Evolutionary conservation across 2,329 filamentous ascomycete genomes (phyloP), one percentile per base, ranked within the genome.

Genomic region (Trichoderma arundinaceum): DNA sequence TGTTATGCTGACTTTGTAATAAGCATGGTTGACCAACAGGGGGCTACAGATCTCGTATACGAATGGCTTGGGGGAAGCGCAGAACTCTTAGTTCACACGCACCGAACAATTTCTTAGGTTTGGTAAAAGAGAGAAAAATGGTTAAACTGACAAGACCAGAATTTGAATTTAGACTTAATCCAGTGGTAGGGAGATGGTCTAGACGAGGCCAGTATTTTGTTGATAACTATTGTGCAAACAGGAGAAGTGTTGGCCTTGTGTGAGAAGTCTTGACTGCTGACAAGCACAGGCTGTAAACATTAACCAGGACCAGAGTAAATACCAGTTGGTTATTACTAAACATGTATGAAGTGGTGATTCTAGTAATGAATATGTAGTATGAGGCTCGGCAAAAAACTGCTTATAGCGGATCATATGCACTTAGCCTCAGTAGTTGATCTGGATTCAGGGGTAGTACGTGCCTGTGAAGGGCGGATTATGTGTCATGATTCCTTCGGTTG

Each of bases 21-120:
- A 57, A 63, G 28, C 58, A 66, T 63, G 63, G 62, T 67, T 67
- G 63, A 67, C 65, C 22, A 48, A 65, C 63, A 67, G 51, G 57
- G 58, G 66, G 65, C 52, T 39, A 53, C 61, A 67, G 46, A 49
- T 46, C 54, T 58, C 51, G 52, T 46, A 61, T 19, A 53, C 61
- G 57, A 53, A 52, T 51, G 54, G 65, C 61, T 65, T 59, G 65
- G 65, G 41, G 65, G 46, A 59, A 64, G 33, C 61, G 61, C 44
- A 66, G 48, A 49, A 53, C 46, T 60, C 39, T 54, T 59, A 38
- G 17, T 65, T 64, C 41, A 52, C 49, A 43, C 46, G 57, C 48
- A 49, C 39, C 56, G 48, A 33, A 54, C 53, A 48, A 56, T 44
- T 33, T 67, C 22, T 59, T 46, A 54, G 57, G 64, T 66, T 66